phyloP scores from a whole-genome alignment of 2,329 filamentous ascomycete species.

The Pseudocercospora cruenta region DNA sequence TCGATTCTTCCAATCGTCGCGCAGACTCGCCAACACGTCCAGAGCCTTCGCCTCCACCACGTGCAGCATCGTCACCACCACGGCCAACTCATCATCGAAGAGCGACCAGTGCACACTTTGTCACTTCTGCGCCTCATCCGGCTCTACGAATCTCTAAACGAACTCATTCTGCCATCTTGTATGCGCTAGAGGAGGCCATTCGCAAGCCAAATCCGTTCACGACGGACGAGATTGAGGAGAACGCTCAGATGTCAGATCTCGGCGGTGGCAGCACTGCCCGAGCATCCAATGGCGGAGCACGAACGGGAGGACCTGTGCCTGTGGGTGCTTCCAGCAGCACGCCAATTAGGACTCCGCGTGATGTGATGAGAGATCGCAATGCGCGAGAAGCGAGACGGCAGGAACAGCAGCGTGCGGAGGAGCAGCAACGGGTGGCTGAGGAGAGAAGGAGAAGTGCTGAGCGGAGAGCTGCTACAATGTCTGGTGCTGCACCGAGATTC shows the following conservation, averaged over 20 bases:
- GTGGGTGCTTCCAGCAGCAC: conserved; percentile 52
- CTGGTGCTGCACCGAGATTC: conserved; percentile 28
- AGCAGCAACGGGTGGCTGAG: conserved; percentile 57
- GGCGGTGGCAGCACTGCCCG: conserved; percentile 53
- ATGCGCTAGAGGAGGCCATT: conserved; percentile 86
- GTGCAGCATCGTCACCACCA: conserved; percentile 30
- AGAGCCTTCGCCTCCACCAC: conserved; percentile 20
- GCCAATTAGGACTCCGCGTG: conserved; percentile 77
- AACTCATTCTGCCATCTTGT: conserved; percentile 88
- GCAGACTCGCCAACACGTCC: conserved; percentile 8
- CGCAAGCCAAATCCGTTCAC: conserved; percentile 82
- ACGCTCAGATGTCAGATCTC: conserved; percentile 89
- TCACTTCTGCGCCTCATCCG: conserved; percentile 50
- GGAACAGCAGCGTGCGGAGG: conserved; percentile 60
- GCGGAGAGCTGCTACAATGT: conserved; percentile 56
- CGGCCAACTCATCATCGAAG: conserved; percentile 39
- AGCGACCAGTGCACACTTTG: conserved; percentile 37
- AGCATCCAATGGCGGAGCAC: conserved; percentile 60
- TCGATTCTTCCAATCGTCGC: conserved; percentile 43
- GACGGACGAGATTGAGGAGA: conserved; percentile 81
- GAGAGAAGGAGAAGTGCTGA: conserved; percentile 59
- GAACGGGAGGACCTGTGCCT: conserved; percentile 58
- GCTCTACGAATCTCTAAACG: conserved; percentile 75
- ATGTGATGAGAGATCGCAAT: conserved; percentile 86
- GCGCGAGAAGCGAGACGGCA: conserved; percentile 73